Conservation (phyloP, 495 filamentous ascomycete genomes). For the Penicillium egyptiacum region DNA sequence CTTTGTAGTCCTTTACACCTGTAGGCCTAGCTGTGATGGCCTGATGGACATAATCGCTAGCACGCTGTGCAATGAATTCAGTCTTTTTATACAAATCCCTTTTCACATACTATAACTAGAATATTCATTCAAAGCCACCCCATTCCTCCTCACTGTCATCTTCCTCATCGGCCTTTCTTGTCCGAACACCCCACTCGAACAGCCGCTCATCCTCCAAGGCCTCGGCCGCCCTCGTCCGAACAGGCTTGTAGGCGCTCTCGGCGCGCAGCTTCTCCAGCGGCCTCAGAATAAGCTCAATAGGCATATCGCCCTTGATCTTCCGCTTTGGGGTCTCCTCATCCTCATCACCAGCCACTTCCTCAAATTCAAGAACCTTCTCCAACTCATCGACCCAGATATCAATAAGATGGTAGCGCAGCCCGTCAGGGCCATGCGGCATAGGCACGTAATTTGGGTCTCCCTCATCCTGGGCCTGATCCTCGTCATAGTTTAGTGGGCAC, state of each 20-base stretch:
- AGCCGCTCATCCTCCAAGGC: conserved; percentile 74
- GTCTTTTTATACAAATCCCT: conserved; percentile 18
- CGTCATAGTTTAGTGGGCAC: conserved; percentile 46
- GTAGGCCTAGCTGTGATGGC: conserved; percentile 7
- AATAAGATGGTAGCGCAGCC: conserved; percentile 80
- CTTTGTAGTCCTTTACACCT: not conserved
- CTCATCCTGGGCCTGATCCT: conserved; percentile 32
- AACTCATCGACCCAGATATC: conserved; percentile 91
- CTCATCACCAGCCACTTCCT: conserved; percentile 32
- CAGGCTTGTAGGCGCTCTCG: conserved; percentile 66
- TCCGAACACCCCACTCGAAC: conserved; percentile 54
- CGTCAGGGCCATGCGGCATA: conserved; percentile 64
- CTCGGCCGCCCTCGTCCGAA: conserved; percentile 69
- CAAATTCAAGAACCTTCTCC: conserved; percentile 63
- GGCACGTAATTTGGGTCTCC: conserved; percentile 35
- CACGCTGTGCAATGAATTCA: conserved; percentile 27
- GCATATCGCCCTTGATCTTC: conserved; percentile 41
- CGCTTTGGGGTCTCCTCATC: conserved; percentile 29
- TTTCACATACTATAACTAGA: conserved; percentile 6
- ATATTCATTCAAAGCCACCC: conserved; percentile 61
- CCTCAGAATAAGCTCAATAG: conserved; percentile 55
- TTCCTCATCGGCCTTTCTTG: conserved; percentile 37
- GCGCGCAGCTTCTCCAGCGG: conserved; percentile 57
- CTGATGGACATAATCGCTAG: conserved; percentile 8
- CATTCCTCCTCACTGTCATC: conserved; percentile 59